Percentiles rank a stretch among this genome's conserved stretches.
Conservation (phyloP, 1,139 yeast species). For the Geotrichum cucujoidarum region DNA sequence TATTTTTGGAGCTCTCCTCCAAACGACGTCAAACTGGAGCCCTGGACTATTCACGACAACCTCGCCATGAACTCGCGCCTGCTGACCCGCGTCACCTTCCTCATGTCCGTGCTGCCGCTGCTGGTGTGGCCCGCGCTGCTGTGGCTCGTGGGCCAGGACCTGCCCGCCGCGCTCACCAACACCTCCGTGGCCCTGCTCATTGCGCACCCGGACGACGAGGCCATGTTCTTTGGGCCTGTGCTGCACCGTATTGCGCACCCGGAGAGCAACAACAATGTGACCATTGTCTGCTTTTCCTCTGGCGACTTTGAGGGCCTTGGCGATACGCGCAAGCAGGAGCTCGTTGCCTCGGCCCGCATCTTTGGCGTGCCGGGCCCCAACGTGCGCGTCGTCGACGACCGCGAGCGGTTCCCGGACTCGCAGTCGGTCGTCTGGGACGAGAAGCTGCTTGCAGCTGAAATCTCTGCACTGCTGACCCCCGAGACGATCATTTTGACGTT, state of each 20-base stretch:
- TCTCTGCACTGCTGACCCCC: constrained; percentile 27
- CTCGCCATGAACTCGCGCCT: no score
- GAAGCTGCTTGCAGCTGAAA: constrained; percentile 38
- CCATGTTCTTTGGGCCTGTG: constrained; percentile 93
- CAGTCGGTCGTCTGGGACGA: constrained; percentile 66
- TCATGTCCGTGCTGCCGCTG: background rate
- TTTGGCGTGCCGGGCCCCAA: constrained; percentile 46
- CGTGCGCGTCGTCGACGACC: constrained; percentile 46
- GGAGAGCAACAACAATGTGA: constrained; percentile 46
- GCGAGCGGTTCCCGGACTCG: constrained; percentile 54
- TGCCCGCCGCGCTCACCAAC: constrained; percentile 24
- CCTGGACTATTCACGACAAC: background rate
- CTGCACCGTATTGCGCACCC: constrained; percentile 43
- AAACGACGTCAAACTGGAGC: background rate
- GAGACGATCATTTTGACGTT: constrained; percentile 61
- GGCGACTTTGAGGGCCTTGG: constrained; percentile 82
- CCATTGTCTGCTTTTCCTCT: constrained; percentile 65
- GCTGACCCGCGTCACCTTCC: background rate
- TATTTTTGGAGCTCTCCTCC: background rate
- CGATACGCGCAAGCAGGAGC: constrained; percentile 52
- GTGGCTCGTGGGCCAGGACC: background rate
- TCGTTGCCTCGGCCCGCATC: constrained; percentile 51
- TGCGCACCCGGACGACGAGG: constrained; percentile 98
- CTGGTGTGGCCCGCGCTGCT: constrained; percentile 4
- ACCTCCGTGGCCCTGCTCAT: constrained; percentile 46